Evolutionary conservation across 257 asterid species (phyloP), one percentile per base, ranked within the genome.

Genomic region (Solanum tarapatanum): DNA sequence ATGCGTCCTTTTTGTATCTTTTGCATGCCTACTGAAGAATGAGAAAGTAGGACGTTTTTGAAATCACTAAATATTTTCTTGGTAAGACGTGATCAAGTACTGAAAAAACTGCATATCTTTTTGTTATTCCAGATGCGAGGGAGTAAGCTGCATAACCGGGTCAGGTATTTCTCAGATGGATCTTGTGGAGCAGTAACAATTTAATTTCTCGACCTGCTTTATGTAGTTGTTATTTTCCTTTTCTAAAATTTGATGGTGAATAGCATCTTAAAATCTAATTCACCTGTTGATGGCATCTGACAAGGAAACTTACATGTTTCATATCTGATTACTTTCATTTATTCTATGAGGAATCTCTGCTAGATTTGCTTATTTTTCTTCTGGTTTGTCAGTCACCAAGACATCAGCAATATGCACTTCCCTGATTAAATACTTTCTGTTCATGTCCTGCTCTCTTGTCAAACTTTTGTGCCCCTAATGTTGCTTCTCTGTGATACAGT

Each of bases 61-160:
- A 82, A 82, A 82, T 30, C 45, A 51, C 85, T 17, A 82, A 80
- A 82, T 11, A 8, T 30, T 82, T 48, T 48, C 43, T 30, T 48
- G 43, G 85, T 82, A 82, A 48, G 36, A 86, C 19, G 6, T 85
- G 87, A 43, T 23, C 4, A 43, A 69, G 66, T 72, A 28, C 80
- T 66, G 43, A 66, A 19, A 84, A 37, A 85, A 30, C 68, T 66
- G 39, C 28, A n/a, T 69, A 11, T 86, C 43, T 79, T 85, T 41
- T 87, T 79, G 69, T 88, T 89, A 88, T 91, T 89, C 95, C 95
- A 97, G 99, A 90, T 96, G 94, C 94, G 99, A 58, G 98, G 98
- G 87, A 91, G 99, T 92, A 97, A 94, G 93, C 97, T 97, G 86
- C 99, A 96, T 88, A 97, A 93, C 92, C 94, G 99, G 75, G 99